Percentiles rank a stretch among this genome's conserved stretches.
Conservation (phyloP, 2,329 filamentous ascomycete species). For the Colletotrichum simmondsii region DNA sequence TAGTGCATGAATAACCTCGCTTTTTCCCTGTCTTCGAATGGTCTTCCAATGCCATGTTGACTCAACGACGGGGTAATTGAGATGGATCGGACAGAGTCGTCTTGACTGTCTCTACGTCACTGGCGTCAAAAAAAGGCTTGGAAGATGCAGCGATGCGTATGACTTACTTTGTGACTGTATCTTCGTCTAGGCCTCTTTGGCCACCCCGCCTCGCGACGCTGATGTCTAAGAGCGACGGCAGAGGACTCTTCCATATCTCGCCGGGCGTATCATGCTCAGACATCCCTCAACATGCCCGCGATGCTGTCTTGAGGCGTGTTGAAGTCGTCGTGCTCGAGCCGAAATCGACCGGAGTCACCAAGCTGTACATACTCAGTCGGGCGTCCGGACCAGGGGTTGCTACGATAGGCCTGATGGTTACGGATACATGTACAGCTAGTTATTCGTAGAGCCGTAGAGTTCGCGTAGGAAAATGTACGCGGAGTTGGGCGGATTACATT, state of each 20-base stretch:
- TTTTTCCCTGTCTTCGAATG: constrained; percentile 18
- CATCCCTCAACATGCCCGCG: constrained; percentile 1
- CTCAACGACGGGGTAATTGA: not conserved
- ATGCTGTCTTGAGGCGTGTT: not conserved
- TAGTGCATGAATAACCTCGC: constrained; percentile 26
- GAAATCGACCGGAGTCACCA: too few relatives aligned
- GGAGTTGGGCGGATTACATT: too few relatives aligned
- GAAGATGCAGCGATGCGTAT: accelerated
- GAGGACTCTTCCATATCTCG: constrained; percentile 4
- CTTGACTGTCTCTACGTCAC: not conserved
- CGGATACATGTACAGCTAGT: too few relatives aligned
- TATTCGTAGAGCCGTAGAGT: too few relatives aligned
- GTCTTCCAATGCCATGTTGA: constrained; percentile 14
- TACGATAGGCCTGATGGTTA: too few relatives aligned
- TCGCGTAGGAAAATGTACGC: too few relatives aligned
- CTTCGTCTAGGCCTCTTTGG: not conserved
- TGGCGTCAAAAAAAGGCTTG: not conserved
- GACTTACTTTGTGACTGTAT: not conserved
- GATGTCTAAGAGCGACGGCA: constrained; percentile 14
- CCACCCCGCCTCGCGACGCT: not conserved
- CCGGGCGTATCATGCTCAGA: not conserved
- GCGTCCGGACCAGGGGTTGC: too few relatives aligned
- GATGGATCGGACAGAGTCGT: not conserved
- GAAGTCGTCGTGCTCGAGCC: not conserved
- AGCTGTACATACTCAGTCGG: too few relatives aligned